These are phyloP conservation scores for Leccinum boreale DNA, from an alignment of 768 basidiomycete species.

Conservation along the genomic window DNA sequence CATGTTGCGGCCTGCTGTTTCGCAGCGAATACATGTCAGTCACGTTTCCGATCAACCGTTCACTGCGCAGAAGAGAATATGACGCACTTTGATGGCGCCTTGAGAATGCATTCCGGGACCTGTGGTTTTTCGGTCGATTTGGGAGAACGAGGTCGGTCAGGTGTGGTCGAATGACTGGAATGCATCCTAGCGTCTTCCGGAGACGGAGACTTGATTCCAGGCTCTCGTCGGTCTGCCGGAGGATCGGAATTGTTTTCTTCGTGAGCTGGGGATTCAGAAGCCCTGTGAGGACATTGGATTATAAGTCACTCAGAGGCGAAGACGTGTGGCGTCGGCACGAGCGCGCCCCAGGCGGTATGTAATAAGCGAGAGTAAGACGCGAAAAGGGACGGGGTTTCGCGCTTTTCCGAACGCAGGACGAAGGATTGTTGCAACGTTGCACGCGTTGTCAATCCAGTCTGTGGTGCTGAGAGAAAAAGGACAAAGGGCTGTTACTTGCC, in stretches of 20 bases:
- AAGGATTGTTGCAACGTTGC: constrained; percentile 12
- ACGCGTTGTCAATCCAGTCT: constrained; percentile 4
- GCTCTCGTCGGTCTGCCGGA: constrained; percentile 11
- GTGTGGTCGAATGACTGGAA: constrained; percentile 15
- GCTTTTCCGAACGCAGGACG: constrained; percentile 11
- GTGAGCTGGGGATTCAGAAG: constrained; percentile 28
- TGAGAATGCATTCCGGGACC: constrained; percentile 20
- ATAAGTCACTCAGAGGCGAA: constrained; percentile 18
- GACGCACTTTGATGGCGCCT: constrained; percentile 26
- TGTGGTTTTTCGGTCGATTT: constrained; percentile 19
- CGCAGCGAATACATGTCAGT: constrained; percentile 20
- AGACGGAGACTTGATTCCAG: constrained; percentile 15
- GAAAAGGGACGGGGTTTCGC: constrained; percentile 14
- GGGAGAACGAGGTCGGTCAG: constrained; percentile 20
- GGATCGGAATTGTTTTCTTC: constrained; percentile 20
- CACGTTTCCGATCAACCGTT: constrained; percentile 25
- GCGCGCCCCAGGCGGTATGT: constrained; percentile 12
- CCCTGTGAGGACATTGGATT: constrained; percentile 24
- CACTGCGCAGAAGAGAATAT: constrained; percentile 9
- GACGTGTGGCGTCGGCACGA: constrained; percentile 32
- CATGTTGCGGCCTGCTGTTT: constrained; percentile 34
- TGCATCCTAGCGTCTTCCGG: constrained; percentile 23
- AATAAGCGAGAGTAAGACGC: constrained; percentile 20
- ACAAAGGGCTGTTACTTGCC: constrained; percentile 23
- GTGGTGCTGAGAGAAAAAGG: constrained; percentile 5